Base-by-base conservation (phyloP, 148 eudicot genomes). In the Beta vulgaris region DNA sequence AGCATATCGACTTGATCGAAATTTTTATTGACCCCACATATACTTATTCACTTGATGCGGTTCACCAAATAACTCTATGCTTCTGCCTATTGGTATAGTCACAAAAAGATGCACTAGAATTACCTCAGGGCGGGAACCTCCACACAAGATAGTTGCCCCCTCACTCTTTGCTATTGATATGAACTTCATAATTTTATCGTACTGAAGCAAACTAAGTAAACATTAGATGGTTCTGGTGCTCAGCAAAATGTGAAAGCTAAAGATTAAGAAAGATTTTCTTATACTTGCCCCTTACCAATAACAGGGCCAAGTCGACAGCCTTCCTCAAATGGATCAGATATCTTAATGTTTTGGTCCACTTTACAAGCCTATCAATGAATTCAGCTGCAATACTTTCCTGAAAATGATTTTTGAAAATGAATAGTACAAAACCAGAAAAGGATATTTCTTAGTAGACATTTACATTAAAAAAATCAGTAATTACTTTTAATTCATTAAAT, bases 291-390 rank as follows among this genome's bases (percentile, higher is more conserved):
- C 79, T 83, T 66, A 73, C 97, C 92, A 73, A 94, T 90, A 78
- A 94, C 91, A 69, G 98, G 98, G 31, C 98, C 98, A 73, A 91
- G 89, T 79, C 89, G 82, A 82, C 98, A 94, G 36, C 96, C 98
- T 82, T 94, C 98, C 80, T 91, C 96, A 72, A 94, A 85, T 61
- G 98, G 98, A 77, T 94, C 96, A 39, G 97, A 86, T 69, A 94
- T 85, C 85, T 94, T 94, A 68, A 92, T 94, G 69, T 94, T 79
- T 92, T 84, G 57, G 76, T 77, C 98, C 98, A 94, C 59, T 87
- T 85, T 49, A 85, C 91, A 67, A 94, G 98, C 85, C 76, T 94
- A 72, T 88, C 93, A 82, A 90, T 65, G 84, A 94, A 92, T 71
- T 86, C 86, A 59, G 82, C 77, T 14, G 97, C 97, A 74, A 94